Conservation (phyloP, 257 asterid species). For the Lithospermum erythrorhizon region DNA sequence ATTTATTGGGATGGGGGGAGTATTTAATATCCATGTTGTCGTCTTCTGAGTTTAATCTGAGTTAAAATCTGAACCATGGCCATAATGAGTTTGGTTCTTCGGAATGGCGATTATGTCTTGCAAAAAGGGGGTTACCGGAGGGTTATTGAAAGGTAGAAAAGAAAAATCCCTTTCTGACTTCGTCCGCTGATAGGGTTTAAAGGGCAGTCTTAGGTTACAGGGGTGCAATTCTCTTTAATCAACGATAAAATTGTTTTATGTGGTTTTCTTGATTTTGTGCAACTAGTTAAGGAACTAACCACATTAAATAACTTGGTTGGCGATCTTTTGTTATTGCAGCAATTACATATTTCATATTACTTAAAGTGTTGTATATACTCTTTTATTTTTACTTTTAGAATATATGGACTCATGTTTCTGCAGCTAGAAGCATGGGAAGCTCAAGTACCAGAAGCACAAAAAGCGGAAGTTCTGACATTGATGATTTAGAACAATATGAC, state of each 20-base stretch:
- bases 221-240: not conserved
- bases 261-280: too few species aligned
- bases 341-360: too few species aligned
- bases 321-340: too few species aligned
- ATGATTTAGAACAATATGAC: constrained; percentile 1
- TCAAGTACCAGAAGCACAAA: too few species aligned
- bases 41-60: not conserved
- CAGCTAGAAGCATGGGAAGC: not conserved
- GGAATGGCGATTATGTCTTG: not conserved
- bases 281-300: too few species aligned
- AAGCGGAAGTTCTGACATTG: constrained; percentile 3
- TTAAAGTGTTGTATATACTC: too few species aligned
- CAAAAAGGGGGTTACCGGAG: not conserved
- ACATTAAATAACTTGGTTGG: too few species aligned
- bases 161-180: not conserved
- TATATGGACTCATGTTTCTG: not conserved
- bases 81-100: not conserved
- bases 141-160: not conserved
- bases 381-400: not conserved
- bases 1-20: too few species aligned
- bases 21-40: not conserved
- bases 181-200: not conserved
- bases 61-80: not conserved
- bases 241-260: not conserved
- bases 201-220: not conserved